Percentiles rank a stretch among this genome's conserved stretches.
These are phyloP conservation scores for Phytophthora pistaciae DNA, from an alignment of 352 stramenopile species.

Conservation along the genomic window DNA sequence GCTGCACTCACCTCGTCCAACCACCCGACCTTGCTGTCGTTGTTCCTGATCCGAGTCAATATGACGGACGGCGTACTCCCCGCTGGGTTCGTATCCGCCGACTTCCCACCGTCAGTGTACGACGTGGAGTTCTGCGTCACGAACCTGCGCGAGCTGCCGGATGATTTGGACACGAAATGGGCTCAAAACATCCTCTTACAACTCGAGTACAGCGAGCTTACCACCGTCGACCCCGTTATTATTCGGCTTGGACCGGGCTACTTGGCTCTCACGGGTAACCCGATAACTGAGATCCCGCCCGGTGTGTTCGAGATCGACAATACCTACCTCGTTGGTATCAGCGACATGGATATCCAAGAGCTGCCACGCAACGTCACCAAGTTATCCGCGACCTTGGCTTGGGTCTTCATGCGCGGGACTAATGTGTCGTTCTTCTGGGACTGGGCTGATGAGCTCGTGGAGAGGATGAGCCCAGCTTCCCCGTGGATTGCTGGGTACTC, in stretches of 20 bases:
- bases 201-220: constrained; percentile 34
- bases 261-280: constrained; percentile 34
- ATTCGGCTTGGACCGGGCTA: constrained; percentile 16
- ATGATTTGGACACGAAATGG: constrained; percentile 43
- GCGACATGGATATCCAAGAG: constrained; percentile 22
- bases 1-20: constrained; percentile 30
- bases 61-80: constrained; percentile 39
- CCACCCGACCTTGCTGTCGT: constrained; percentile 33
- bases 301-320: constrained; percentile 28
- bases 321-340: constrained; percentile 25
- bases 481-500: neutral
- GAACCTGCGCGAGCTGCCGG: constrained; percentile 38
- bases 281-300: constrained; percentile 27
- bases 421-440: neutral
- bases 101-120: constrained; percentile 11
- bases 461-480: neutral
- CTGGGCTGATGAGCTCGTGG: neutral
- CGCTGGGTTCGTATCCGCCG: constrained; percentile 25
- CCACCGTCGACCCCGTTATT: constrained; percentile 18
- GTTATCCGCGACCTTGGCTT: neutral
- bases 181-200: constrained; percentile 13
- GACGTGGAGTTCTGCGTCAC: constrained; percentile 51
- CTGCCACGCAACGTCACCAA: neutral
- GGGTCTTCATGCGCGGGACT: neutral
- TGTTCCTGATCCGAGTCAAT: constrained; percentile 39